These are phyloP conservation scores for Globisporangium recalcitrans DNA, from an alignment of 352 stramenopile genomes.

Conservation along the genomic window DNA sequence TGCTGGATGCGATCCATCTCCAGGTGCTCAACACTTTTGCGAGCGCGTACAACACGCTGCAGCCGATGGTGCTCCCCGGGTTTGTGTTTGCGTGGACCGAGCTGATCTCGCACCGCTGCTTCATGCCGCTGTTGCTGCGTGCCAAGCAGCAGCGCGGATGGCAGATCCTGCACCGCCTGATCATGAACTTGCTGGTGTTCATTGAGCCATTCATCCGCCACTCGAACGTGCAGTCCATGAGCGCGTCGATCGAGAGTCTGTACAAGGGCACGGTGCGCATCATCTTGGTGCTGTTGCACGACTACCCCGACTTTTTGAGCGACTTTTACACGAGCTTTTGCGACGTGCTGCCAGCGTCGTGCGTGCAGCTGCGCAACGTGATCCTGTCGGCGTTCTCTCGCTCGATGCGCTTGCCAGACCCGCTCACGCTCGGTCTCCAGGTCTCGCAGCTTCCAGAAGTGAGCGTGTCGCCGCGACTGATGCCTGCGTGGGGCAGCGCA, in stretches of 20 bases:
- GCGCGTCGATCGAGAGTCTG: slow-evolving; percentile 89
- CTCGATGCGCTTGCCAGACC: slow-evolving; percentile 96
- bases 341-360: slow-evolving; percentile 95
- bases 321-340: slow-evolving; percentile 99
- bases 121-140: slow-evolving; percentile 96
- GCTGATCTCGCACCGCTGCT: slow-evolving; percentile 96
- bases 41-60: slow-evolving; percentile 95
- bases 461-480: slow-evolving; percentile 89
- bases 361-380: slow-evolving; percentile 98
- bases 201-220: slow-evolving; percentile 94
- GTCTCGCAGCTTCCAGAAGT: slow-evolving; percentile 97
- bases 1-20: slow-evolving; percentile 92
- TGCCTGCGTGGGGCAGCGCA: slow-evolving; percentile 93
- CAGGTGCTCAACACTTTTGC: slow-evolving; percentile 96
- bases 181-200: slow-evolving; percentile 98
- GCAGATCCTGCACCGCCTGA: slow-evolving; percentile 95
- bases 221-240: slow-evolving; percentile 79
- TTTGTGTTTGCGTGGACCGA: slow-evolving; percentile 99
- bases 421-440: slow-evolving; percentile 97
- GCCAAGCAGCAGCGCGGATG: slow-evolving; percentile 94
- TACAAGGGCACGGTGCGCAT: slow-evolving; percentile 98
- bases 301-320: slow-evolving; percentile 98
- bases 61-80: slow-evolving; percentile 92
- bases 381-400: slow-evolving; percentile 97
- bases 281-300: slow-evolving; percentile 97